Conservation (phyloP, 352 stramenopile genomes). For the Phytophthora chlamydospora region DNA sequence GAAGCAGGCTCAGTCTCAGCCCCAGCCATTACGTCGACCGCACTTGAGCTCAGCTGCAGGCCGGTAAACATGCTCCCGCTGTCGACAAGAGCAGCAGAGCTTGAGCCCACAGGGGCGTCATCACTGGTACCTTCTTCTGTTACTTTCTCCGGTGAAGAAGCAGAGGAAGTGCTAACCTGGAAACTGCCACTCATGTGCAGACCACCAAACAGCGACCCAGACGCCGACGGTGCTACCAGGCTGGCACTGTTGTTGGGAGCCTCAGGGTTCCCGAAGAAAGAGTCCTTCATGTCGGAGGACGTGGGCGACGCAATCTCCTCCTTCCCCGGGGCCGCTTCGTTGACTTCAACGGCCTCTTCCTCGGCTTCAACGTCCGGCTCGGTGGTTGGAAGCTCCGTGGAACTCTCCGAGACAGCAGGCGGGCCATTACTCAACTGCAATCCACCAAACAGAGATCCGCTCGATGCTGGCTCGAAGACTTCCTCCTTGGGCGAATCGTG, state of each 20-base stretch:
- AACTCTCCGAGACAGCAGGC: slow-evolving; percentile 14
- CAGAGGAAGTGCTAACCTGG: slow-evolving; percentile 27
- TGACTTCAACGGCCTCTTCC: slow-evolving; percentile 8
- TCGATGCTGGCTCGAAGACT: slow-evolving; percentile 7
- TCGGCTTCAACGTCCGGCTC: slow-evolving; percentile 16
- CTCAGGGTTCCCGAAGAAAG: slow-evolving; percentile 50
- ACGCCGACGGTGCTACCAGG: slow-evolving; percentile 29
- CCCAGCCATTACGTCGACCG: neutral
- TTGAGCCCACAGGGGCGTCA: slow-evolving; percentile 3
- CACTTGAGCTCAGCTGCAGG: slow-evolving; percentile 32
- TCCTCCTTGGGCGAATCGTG: slow-evolving; percentile 15
- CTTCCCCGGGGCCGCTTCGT: slow-evolving; percentile 19
- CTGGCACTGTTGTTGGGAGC: slow-evolving; percentile 14
- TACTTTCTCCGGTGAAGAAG: slow-evolving; percentile 17
- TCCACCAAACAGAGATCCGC: slow-evolving; percentile 42
- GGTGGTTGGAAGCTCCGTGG: slow-evolving; percentile 10
- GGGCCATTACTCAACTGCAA: slow-evolving; percentile 41
- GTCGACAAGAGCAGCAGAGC: slow-evolving; percentile 11
- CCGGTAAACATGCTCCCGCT: slow-evolving; percentile 28
- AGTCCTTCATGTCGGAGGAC: slow-evolving; percentile 52
- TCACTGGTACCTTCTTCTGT: slow-evolving; percentile 9
- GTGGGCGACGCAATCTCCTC: slow-evolving; percentile 41
- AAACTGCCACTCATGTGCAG: slow-evolving; percentile 52
- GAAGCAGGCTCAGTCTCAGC: slow-evolving; percentile 4
- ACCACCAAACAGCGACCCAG: slow-evolving; percentile 47